phyloP scores from a whole-genome alignment of 176 grass and related monocot species.

The Eragrostis curvula region DNA sequence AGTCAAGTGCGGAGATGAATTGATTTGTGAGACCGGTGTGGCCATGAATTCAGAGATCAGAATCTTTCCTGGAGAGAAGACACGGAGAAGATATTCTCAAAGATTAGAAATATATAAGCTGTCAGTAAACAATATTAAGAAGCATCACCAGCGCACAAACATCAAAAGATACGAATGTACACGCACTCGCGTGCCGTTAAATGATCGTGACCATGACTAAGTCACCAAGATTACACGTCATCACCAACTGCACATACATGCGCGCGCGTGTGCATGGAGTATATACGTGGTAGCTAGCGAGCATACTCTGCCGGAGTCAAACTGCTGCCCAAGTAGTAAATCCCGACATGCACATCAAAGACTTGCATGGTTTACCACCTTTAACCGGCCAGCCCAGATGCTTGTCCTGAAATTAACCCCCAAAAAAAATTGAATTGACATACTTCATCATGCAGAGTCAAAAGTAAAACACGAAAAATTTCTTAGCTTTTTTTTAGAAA shows the following conservation, averaged over 20 bases:
- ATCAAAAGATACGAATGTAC: slow-evolving; percentile 42
- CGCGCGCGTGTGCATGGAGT: background rate
- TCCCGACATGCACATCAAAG: background rate
- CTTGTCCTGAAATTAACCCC: background rate
- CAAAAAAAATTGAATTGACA: background rate
- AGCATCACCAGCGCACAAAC: slow-evolving; percentile 28
- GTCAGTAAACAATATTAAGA: slow-evolving; percentile 40
- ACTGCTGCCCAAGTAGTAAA: background rate
- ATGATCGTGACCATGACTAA: slow-evolving; percentile 1
- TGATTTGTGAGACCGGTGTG: slow-evolving; percentile 20
- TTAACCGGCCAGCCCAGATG: background rate
- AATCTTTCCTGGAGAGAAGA: slow-evolving; percentile 43
- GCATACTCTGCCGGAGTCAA: background rate
- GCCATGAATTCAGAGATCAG: background rate
- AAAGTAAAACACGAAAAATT: too few relatives aligned
- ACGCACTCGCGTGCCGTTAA: slow-evolving; percentile 23
- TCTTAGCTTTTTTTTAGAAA: too few relatives aligned
- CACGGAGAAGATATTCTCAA: background rate
- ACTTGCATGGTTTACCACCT: too few relatives aligned
- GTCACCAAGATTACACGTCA: background rate
- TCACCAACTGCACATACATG: background rate
- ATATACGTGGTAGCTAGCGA: background rate
- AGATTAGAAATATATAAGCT: background rate
- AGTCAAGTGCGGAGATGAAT: slow-evolving; percentile 1
- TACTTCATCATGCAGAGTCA: background rate